Evolutionary conservation across 169 alveolate species (phyloP), one percentile per base, ranked within the genome.

Genomic region (Cryptosporidium ubiquitum): DNA sequence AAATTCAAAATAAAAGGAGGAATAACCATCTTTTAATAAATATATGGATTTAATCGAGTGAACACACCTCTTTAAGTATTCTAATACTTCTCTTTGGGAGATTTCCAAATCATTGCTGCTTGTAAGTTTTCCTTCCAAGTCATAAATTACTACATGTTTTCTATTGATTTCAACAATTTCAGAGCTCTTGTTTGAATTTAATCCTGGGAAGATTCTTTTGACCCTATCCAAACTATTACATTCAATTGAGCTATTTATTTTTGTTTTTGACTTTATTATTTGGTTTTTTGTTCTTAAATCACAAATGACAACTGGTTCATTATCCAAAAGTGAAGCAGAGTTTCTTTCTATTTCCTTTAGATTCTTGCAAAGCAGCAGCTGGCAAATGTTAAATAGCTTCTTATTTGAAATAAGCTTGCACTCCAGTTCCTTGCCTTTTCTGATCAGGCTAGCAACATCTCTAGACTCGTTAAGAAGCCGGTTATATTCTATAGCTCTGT

Each of bases 131-230:
- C 89, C 89, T 31, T 79, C 74, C 20, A 20, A 26, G 55, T 79
- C 89, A 49, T 79, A 79, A 31, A 79, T 37, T 4, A 79, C 40
- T n/a, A 61, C 40, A 29, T 79, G 71, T n/a, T 61, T 79, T 64
- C 73, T 42, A 0, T 61, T 66, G 4, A 42, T 20, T 20, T 16
- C 68, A 1, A 40, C 12, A 3, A 64, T 31, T 1, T 31, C 71
- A 37, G 40, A 5, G n/a, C 2, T 31, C 18, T 31, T n/a, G 20
- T 29, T 42, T 12, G n/a, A 23, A 7, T 64, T 16, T 0, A 26
- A 14, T 58, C 10, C 51, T 33, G 39, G 33, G 44, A 79, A 58
- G 2, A 44, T 66, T 23, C 31, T 64, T 44, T 10, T 79, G 12
- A 61, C 89, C 12, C 55, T 18, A 23, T 79, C 89, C 23, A 79